These are phyloP conservation scores for Aciculoconidium aculeatum DNA, from an alignment of 805 yeast species.

Conservation along the genomic window DNA sequence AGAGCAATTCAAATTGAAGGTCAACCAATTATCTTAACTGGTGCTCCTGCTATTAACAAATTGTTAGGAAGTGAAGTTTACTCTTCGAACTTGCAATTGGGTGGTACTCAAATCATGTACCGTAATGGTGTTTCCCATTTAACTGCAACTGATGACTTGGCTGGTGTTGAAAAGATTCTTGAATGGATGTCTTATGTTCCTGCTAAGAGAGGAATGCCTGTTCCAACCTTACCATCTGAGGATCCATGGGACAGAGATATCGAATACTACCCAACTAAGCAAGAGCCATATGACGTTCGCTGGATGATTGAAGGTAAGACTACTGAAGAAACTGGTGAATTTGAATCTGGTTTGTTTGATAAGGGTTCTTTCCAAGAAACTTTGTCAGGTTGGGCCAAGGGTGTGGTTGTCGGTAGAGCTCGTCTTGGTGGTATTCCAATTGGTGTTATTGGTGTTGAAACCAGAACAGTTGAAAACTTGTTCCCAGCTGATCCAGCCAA, in stretches of 20 bases:
- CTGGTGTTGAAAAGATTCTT: conserved; percentile 91
- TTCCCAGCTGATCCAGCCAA: conserved; percentile 98
- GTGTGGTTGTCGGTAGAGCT: conserved; percentile 98
- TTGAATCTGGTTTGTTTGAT: conserved; percentile 87
- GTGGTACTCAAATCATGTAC: conserved; percentile 99
- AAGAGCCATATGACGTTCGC: conserved; percentile 83
- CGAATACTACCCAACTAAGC: conserved; percentile 67
- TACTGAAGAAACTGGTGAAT: conserved; percentile 59
- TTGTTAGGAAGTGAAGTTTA: conserved; percentile 95
- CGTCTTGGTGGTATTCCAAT: conserved; percentile 98
- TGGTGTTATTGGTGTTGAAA: conserved; percentile 97
- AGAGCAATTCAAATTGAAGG: conserved; percentile 99
- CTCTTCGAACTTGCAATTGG: conserved; percentile 92
- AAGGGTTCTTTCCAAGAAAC: conserved; percentile 93
- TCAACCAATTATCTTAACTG: conserved; percentile 96
- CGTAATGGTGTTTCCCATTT: conserved; percentile 96
- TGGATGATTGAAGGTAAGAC: conserved; percentile 88
- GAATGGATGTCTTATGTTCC: conserved; percentile 96
- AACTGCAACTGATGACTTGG: conserved; percentile 94
- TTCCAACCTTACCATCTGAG: conserved; percentile 76
- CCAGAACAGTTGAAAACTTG: conserved; percentile 81
- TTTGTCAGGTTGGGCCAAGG: conserved; percentile 96
- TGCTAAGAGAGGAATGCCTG: conserved; percentile 80
- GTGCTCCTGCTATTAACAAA: conserved; percentile 98
- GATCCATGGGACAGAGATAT: conserved; percentile 95